Conservation (phyloP, 495 filamentous ascomycete species). For the Tuber magnatum region DNA sequence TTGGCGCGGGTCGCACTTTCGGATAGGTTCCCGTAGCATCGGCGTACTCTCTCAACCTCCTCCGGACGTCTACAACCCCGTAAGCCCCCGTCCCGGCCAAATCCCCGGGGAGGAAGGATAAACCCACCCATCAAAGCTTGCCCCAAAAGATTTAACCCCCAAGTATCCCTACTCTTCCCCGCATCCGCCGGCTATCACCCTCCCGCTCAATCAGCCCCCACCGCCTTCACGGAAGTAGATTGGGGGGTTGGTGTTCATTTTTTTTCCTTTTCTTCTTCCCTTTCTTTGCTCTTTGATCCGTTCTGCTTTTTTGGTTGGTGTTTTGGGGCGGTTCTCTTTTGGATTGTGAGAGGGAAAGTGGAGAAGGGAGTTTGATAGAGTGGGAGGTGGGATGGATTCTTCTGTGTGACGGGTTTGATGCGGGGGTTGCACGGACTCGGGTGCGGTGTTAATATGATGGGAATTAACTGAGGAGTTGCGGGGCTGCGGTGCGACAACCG, state of each 20-base stretch:
- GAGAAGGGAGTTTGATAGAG: background rate
- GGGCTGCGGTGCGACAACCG: background rate
- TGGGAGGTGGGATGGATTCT: background rate
- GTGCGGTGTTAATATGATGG: background rate
- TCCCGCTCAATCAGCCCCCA: background rate
- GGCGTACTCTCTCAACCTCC: background rate
- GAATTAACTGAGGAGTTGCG: background rate
- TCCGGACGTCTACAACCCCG: background rate
- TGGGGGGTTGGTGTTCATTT: background rate
- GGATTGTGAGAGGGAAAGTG: background rate
- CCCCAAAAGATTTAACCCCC: conserved; percentile 64
- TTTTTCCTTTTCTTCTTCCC: background rate
- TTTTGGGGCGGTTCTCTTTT: too few species aligned
- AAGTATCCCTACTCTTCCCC: conserved; percentile 44
- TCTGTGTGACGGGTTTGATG: background rate
- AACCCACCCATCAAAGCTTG: conserved; percentile 44
- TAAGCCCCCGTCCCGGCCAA: background rate
- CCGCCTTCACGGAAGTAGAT: background rate
- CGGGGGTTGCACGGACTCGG: background rate
- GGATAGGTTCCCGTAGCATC: background rate
- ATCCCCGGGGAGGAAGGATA: background rate
- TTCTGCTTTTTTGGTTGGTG: background rate
- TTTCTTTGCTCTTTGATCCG: background rate
- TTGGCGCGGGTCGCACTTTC: background rate
- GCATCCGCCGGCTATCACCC: background rate